Evolutionary conservation across 306 rosid species (phyloP), one percentile per base, ranked within the genome.

Genomic region (Citrullus colocynthis): DNA sequence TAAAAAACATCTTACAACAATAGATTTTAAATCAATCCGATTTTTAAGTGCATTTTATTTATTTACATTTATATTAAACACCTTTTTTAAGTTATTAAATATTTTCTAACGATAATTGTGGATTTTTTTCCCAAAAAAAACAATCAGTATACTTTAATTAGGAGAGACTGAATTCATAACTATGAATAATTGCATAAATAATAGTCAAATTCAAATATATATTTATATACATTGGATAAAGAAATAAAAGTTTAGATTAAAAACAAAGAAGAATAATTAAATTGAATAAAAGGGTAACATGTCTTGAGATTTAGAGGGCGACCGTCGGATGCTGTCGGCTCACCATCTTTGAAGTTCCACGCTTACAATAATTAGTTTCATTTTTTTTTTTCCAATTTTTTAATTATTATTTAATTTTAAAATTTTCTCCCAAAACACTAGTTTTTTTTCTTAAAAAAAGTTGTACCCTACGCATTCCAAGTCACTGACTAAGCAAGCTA

Each of bases 281-380:
- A 66, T 37, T 66, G 51, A 66, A 39, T 9, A 20, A 11, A n/a
- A 42, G 34, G 55, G 54, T 67, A 67, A 6, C 74, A 67, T 67
- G 74, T 67, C 21, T 67, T 41, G 49, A 67, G 74, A 67, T 67
- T 41, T 45, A 67, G 74, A 41, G 54, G 51, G 52, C 32, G 45
- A 67, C 74, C 54, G 41, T 67, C 41, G 52, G 55, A 70, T 70
- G 76, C 76, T 70, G 76, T 70, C 76, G 76, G 76, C 39, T 67
- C 54, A 4, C 34, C 55, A 9, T 32, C 74, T 70, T 70, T 45
- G 76, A 70, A 70, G 57, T 70, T 70, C 37, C 76, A 70, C 76
- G 56, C 76, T 70, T 45, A 70, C 56, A 70, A 70, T 45, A 21
- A 70, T 49, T 21, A 12, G 20, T 71, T 20, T 24, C 14, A 1